phyloP scores from a whole-genome alignment of 352 stramenopile genomes.

The Phytopythium kandeliae region DNA sequence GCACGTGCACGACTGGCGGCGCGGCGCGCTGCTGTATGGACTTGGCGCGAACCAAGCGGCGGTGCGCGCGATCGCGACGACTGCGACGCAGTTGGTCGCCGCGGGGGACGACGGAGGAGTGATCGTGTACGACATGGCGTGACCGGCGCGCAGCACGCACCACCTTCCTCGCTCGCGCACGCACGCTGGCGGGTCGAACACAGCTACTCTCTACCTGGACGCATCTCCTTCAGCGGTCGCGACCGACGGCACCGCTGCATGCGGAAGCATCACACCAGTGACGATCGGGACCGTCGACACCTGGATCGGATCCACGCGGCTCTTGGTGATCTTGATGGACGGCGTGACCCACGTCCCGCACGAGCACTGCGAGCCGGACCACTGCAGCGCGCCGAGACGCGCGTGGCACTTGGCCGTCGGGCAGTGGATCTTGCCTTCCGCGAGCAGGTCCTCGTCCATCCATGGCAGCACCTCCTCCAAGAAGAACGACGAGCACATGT shows the following conservation, averaged over 20 bases:
- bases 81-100: constrained; percentile 44
- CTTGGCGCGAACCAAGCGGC: constrained; percentile 82
- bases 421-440: constrained; percentile 69
- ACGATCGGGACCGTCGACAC: constrained; percentile 25
- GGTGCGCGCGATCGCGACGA: constrained; percentile 62
- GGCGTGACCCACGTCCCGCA: constrained; percentile 81
- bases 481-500: constrained; percentile 69
- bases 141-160: too few species aligned
- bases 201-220: too few species aligned
- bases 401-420: constrained; percentile 65
- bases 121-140: constrained; percentile 72
- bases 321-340: constrained; percentile 82
- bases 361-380: constrained; percentile 77
- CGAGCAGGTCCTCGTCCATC: constrained; percentile 63
- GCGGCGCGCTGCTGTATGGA: constrained; percentile 67
- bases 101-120: constrained; percentile 81
- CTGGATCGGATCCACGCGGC: constrained; percentile 47
- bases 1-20: constrained; percentile 72
- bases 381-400: constrained; percentile 62
- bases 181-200: too few species aligned
- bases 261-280: constrained; percentile 18
- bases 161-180: too few species aligned
- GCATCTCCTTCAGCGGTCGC: not conserved
- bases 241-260: not conserved
- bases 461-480: constrained; percentile 56